These are phyloP conservation scores for Trichoderma lentiforme DNA, from an alignment of 2,329 filamentous ascomycete species.

Conservation along the genomic window DNA sequence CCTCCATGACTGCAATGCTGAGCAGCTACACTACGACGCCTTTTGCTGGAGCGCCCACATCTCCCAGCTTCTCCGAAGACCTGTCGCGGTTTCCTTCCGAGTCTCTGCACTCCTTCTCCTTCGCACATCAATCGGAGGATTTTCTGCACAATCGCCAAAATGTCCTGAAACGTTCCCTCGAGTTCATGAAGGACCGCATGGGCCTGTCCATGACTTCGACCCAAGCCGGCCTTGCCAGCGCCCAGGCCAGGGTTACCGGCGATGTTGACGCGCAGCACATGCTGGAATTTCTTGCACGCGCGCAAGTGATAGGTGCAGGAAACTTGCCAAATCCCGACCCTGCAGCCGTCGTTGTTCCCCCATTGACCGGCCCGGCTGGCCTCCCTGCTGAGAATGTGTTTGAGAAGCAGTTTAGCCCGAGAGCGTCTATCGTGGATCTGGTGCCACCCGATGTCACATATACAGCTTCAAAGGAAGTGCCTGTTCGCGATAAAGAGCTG, in stretches of 20 bases:
- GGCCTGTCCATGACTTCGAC: conserved; percentile 67
- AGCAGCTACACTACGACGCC: conserved; percentile 54
- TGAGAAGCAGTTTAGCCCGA: conserved; percentile 70
- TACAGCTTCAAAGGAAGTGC: conserved; percentile 27
- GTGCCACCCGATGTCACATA: conserved; percentile 36
- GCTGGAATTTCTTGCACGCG: conserved; percentile 81
- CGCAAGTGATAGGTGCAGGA: conserved; percentile 71
- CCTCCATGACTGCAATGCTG: conserved; percentile 67
- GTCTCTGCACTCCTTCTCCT: conserved; percentile 96
- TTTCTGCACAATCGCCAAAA: conserved; percentile 88
- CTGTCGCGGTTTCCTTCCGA: conserved; percentile 90
- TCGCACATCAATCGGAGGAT: conserved; percentile 92
- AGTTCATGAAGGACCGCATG: conserved; percentile 92
- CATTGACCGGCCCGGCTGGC: conserved; percentile 76
- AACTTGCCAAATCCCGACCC: conserved; percentile 52
- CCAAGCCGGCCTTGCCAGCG: conserved; percentile 73
- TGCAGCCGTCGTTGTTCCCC: conserved; percentile 44
- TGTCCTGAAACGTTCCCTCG: conserved; percentile 86
- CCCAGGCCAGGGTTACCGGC: conserved; percentile 76
- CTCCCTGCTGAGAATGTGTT: conserved; percentile 76
- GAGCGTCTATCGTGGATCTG: conserved; percentile 50
- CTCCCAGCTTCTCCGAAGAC: conserved; percentile 81
- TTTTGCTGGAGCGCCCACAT: conserved; percentile 60
- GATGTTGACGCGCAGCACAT: conserved; percentile 86
- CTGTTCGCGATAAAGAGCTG: conserved; percentile 20